phyloP scores from a whole-genome alignment of 163 green algal species.

The Chloromonas sp. region DNA sequence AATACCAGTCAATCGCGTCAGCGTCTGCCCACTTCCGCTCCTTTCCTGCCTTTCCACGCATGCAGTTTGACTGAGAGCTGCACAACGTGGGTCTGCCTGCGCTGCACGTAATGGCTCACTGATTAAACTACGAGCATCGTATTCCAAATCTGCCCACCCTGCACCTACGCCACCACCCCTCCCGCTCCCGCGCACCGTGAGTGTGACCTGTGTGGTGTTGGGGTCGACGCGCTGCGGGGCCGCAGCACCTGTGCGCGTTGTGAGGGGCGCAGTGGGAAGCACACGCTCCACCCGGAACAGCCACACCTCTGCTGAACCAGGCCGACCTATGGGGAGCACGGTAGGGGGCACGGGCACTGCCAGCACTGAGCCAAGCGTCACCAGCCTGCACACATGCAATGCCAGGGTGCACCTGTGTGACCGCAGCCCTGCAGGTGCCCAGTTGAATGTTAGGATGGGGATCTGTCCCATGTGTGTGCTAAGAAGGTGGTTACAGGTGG shows the following conservation, averaged over 20 bases:
- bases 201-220: background rate
- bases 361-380: background rate
- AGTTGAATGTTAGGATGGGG: background rate
- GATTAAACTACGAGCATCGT: too few species aligned
- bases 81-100: background rate
- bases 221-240: background rate
- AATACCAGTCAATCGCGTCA: background rate
- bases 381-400: background rate
- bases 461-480: background rate
- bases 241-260: background rate
- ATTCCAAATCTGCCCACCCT: too few species aligned
- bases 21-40: background rate
- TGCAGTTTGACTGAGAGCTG: background rate
- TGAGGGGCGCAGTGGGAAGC: background rate
- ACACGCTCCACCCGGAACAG: background rate
- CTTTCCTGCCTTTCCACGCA: background rate
- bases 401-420: background rate
- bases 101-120: too few species aligned
- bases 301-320: background rate
- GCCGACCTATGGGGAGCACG: background rate
- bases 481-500: background rate
- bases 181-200: background rate
- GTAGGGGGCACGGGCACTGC: background rate
- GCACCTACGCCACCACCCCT: too few species aligned
- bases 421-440: background rate